Base-by-base conservation (phyloP, 768 basidiomycete genomes). In the Pholiota molesta region DNA sequence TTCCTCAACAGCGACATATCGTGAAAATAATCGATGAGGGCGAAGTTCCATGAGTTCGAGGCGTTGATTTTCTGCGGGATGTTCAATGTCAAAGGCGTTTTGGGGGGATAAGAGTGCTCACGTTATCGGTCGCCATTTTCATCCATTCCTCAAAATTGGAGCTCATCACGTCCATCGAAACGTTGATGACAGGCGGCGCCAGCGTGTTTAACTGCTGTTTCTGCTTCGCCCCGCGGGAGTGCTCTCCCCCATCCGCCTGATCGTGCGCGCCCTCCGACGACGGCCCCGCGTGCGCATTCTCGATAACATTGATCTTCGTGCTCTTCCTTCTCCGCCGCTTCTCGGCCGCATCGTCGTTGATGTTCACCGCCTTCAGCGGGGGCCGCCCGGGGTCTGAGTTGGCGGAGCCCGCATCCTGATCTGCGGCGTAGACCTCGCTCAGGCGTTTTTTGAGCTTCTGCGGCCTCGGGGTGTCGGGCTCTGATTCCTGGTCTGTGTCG, bases 61-160 rank as follows among this genome's bases (percentile, higher is more conserved):
- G 93, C 91, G 61, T 95, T 99, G 78, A 99, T 99, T 98, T 99
- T 99, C 97, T 99, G 71, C 19, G 35, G 61, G 52, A 62, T 52
- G 2, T 6, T 45, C n/a, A 40, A 72, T n/a, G n/a, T 21, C 10
- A 10, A 45, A 45, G 19, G 3, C n/a, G 5, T 26, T 14, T 16
- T 47, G 58, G 57, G 52, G 7, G 26, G 17, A 33, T 37, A 62
- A 35, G 19, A 57, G 29, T 54, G 79, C 87, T 68, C 72, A 98
- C 97, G 75, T 99, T 99, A 72, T 99, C 97, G 2, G 97, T 99
- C 1, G 96, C 95, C 88, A 99, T 89, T 81, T 99, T 99, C 97
- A 99, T 99, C 97, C 97, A 99, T 75, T 99, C 95, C 73, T 99
- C 97, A 70, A 90, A 97, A 68, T 95, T 97, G 40, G 88, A 90